Evolutionary conservation across 805 yeast species (phyloP), one percentile per base, ranked within the genome.

Genomic region (Spathaspora arborariae): DNA sequence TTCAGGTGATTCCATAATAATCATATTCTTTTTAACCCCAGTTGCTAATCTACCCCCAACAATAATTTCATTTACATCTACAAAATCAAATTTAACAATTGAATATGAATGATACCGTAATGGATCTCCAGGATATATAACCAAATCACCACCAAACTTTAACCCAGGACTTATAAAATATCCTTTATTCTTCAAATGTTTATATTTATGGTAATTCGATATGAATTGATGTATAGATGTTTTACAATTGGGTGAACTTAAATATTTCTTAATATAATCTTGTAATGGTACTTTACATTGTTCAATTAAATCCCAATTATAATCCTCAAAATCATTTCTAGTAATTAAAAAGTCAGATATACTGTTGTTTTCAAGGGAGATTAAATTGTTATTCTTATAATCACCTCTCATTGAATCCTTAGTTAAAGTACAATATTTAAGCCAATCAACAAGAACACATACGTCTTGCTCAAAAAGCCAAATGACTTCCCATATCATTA

Each of bases 61-160:
- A 0, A 89, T 81, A 13, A 91, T 61, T 37, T 80, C 80, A 37
- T 78, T 57, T 35, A 89, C 57, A 30, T 76, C 74, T 52, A 76
- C 68, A 33, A 63, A 66, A 16, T 72, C 69, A 20, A 63, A 66
- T 41, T 79, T 78, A 2, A 88, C 85, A 4, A 88, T 83, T 52
- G 82, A 72, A 63, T 92, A 97, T 2, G 97, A 86, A 65, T 92
- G 99, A 58, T 81, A 94, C 41, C 94, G 65, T 45, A 92, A 68
- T 6, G 98, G 96, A 60, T 92, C 99, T 1, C 97, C 98, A 0
- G 97, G 98, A 53, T 92, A 92, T 1, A 91, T 90, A 47, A 94
- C 79, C 57, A 81, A 90, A 45, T 81, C 81, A 4, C 96, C 95
- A 2, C 99, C 99, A 63, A 91, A 92, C 48, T 96, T 76, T 26